Evolutionary conservation across 768 basidiomycete genomes (phyloP).

Genomic region (Tephrocybe sp.): DNA sequence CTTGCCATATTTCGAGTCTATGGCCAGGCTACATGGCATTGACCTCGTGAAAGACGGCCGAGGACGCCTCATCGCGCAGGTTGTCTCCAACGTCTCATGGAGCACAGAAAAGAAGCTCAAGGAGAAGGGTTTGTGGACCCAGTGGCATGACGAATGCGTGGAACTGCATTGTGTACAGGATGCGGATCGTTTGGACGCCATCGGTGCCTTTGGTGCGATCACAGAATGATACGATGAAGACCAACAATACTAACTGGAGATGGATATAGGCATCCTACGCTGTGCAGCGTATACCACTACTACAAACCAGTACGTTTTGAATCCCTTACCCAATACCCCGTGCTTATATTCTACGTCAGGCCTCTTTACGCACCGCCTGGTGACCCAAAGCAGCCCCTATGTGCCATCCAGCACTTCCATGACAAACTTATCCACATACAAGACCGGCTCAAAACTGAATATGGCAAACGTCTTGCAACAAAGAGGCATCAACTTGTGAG

Average conservation of each 20-base stretch:
- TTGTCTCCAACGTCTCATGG: slow-evolving; percentile 84
- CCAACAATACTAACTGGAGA: neutral
- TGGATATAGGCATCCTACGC: slow-evolving; percentile 52
- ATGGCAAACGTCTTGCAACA: slow-evolving; percentile 64
- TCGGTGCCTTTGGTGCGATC: slow-evolving; percentile 69
- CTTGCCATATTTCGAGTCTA: slow-evolving; percentile 56
- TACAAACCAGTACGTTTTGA: slow-evolving; percentile 42
- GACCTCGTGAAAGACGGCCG: slow-evolving; percentile 63
- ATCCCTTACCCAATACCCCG: neutral
- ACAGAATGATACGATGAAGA: neutral
- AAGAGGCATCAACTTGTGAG: slow-evolving; percentile 70
- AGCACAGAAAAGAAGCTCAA: slow-evolving; percentile 73
- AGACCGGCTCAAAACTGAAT: slow-evolving; percentile 73
- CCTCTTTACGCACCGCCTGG: slow-evolving; percentile 46
- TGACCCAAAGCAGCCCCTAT: slow-evolving; percentile 40
- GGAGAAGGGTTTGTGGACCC: slow-evolving; percentile 49
- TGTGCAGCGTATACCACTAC: slow-evolving; percentile 63
- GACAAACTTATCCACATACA: slow-evolving; percentile 80
- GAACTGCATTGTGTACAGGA: slow-evolving; percentile 85
- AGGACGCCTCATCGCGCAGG: slow-evolving; percentile 49
- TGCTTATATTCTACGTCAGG: slow-evolving; percentile 20
- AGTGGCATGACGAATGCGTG: slow-evolving; percentile 67
- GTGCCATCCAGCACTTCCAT: slow-evolving; percentile 80
- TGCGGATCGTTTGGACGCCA: slow-evolving; percentile 75
- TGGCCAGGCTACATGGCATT: slow-evolving; percentile 40